Conservation (phyloP, 164 flowering plant species). For the Dillenia suffruticosa region DNA sequence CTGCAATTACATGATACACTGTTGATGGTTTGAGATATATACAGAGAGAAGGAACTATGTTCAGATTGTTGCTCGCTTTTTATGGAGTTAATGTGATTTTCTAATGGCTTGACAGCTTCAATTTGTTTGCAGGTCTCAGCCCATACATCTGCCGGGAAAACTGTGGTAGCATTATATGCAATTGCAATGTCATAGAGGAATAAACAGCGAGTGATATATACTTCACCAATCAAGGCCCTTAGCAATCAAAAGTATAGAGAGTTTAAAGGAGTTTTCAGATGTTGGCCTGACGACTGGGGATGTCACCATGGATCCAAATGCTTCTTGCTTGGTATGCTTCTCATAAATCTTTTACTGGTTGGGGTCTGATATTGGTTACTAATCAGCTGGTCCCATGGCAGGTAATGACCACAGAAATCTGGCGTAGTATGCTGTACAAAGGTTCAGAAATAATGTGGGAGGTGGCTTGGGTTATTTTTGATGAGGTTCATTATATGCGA, state of each 20-base stretch:
- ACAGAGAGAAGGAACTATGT: too few species aligned
- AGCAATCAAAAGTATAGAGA: conserved; percentile 96
- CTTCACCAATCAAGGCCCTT: conserved; percentile 97
- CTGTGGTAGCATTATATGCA: conserved; percentile 91
- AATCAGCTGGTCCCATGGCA: conserved; percentile 19
- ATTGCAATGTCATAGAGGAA: conserved; percentile 90
- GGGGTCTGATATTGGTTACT: not conserved
- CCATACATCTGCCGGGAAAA: conserved; percentile 98
- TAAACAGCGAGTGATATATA: conserved; percentile 88
- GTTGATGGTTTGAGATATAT: too few species aligned
- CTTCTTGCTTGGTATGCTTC: conserved; percentile 83
- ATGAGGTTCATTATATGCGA: conserved; percentile 99
- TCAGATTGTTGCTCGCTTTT: too few species aligned
- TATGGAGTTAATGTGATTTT: too few species aligned
- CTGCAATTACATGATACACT: too few species aligned
- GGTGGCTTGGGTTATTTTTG: conserved; percentile 96
- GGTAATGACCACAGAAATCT: conserved; percentile 99
- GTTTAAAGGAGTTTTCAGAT: conserved; percentile 93
- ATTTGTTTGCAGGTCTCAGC: conserved; percentile 71
- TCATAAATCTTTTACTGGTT: not conserved
- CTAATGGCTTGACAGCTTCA: too few species aligned
- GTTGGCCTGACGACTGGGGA: conserved; percentile 99
- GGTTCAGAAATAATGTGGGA: conserved; percentile 89
- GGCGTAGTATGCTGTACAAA: conserved; percentile 99
- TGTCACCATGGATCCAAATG: conserved; percentile 96